phyloP scores from a whole-genome alignment of 2,329 filamentous ascomycete genomes.

The Zelopaecilomyces penicillatus region DNA sequence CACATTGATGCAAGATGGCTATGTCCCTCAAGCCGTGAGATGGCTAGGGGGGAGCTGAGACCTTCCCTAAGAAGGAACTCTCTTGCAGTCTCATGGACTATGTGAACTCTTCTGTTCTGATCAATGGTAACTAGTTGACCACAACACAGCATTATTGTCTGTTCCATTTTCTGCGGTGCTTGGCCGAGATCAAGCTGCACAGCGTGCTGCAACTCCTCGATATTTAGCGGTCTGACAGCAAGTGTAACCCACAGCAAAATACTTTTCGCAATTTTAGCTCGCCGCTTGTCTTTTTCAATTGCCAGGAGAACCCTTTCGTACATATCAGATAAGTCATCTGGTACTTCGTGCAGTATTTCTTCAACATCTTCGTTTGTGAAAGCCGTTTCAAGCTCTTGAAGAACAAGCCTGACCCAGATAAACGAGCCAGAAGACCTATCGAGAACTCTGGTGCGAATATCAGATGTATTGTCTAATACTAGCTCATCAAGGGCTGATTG shows the following conservation, averaged over 20 bases:
- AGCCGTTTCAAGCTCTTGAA: conserved; percentile 4
- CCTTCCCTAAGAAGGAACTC: conserved; percentile 1
- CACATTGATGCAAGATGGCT: neutral
- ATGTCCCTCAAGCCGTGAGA: neutral
- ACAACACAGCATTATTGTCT: neutral
- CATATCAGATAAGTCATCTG: neutral
- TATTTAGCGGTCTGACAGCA: conserved; percentile 1
- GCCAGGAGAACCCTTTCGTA: conserved; percentile 1
- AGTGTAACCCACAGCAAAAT: conserved; percentile 3
- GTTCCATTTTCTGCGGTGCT: neutral
- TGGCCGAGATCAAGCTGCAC: conserved; percentile 1
- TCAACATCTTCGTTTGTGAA: conserved; percentile 3
- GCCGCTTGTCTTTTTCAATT: neutral
- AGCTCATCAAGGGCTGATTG: no score
- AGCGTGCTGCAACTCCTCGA: conserved; percentile 1
- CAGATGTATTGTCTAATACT: neutral
- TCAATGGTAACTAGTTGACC: conserved; percentile 4
- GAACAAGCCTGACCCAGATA: conserved; percentile 2
- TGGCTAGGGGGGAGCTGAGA: neutral
- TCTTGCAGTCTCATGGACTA: conserved; percentile 4
- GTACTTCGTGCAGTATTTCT: neutral
- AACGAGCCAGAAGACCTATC: conserved; percentile 5
- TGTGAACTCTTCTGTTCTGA: conserved; percentile 1
- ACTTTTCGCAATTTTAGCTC: neutral
- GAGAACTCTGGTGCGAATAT: neutral